Base-by-base conservation (phyloP, 2,329 filamentous ascomycete genomes). In the Colletotrichum melonis region DNA sequence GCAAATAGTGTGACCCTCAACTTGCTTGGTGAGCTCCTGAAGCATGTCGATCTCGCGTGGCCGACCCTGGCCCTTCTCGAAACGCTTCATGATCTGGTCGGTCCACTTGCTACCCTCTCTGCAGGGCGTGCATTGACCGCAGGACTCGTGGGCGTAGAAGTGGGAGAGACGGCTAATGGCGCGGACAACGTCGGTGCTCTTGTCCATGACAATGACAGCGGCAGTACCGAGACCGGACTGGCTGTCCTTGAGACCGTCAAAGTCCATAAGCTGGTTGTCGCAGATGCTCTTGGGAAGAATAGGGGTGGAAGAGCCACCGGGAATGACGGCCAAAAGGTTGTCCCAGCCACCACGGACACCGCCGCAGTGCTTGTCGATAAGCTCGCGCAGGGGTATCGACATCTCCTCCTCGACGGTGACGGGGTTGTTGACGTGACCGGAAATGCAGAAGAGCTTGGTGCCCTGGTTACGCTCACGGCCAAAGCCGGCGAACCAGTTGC, bases 91-190 rank as follows among this genome's bases (percentile, higher is more conserved):
- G 84, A 99, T 98, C 88, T 99, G 95, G 85, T 97, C 94, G 12
- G 96, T 98, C 97, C 97, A 99, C 88, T 97, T 98, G 88, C 93
- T 97, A 77, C 97, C 97, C 87, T 99, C 97, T 82, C 97, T 94
- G 90, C 97, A 99, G n/a, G 97, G 97, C 72, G 97, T 99, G 88
- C 97, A 99, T 87, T 99, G 97, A 74, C 97, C 97, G 84, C 97
- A 99, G 77, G 92, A 95, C 88, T 99, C 97, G 88, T 99, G 97
- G 85, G 95, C 94, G 89, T 99, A 99, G 88, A 99, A 99, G 84
- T 96, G 94, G 80, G 94, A 94, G 78, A 99, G 91, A 79, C 97
- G 93, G 76, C 94, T 92, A 82, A 99, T 98, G 81, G 95, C 94
- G 76, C 96, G 93, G 77, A 99, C 95, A 65, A 99, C 94, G 83